phyloP scores from a whole-genome alignment of 495 filamentous ascomycete genomes.

The Neurospora africana region DNA sequence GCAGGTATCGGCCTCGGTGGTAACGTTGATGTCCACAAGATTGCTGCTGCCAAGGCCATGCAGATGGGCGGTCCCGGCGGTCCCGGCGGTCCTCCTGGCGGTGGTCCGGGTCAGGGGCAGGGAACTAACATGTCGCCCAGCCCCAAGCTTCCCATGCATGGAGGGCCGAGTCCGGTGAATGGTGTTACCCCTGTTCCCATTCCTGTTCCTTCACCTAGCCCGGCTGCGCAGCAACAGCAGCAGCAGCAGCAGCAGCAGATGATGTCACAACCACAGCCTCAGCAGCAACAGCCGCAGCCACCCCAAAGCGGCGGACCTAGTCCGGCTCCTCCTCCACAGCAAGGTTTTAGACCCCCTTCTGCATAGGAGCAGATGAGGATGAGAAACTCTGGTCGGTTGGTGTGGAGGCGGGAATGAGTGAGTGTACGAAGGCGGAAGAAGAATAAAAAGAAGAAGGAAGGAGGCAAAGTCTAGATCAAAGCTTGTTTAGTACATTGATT shows the following conservation, averaged over 20 bases:
- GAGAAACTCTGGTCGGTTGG: background rate
- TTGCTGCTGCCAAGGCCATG: slow-evolving; percentile 25
- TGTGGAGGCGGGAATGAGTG: background rate
- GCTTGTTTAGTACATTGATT: slow-evolving; percentile 1
- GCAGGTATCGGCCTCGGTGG: slow-evolving; percentile 30
- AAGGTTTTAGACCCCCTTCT: background rate
- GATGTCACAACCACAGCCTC: background rate
- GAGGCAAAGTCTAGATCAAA: background rate
- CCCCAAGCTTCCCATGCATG: slow-evolving; percentile 4
- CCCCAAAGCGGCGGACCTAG: background rate
- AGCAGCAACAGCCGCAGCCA: background rate
- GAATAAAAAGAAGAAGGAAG: background rate
- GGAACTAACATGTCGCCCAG: slow-evolving; percentile 14
- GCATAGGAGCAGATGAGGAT: background rate
- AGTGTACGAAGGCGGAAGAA: background rate
- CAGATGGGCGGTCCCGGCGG: slow-evolving; percentile 12
- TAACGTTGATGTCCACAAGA: slow-evolving; percentile 24
- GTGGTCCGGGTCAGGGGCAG: background rate
- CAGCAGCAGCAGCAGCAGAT: background rate
- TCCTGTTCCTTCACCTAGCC: background rate
- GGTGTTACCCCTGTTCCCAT: slow-evolving; percentile 9
- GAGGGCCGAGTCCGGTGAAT: background rate
- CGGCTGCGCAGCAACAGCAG: background rate
- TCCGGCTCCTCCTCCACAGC: background rate
- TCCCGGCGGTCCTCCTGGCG: background rate